Base-by-base conservation (phyloP, 208 protist genomes). In the Trypanosoma mega region DNA sequence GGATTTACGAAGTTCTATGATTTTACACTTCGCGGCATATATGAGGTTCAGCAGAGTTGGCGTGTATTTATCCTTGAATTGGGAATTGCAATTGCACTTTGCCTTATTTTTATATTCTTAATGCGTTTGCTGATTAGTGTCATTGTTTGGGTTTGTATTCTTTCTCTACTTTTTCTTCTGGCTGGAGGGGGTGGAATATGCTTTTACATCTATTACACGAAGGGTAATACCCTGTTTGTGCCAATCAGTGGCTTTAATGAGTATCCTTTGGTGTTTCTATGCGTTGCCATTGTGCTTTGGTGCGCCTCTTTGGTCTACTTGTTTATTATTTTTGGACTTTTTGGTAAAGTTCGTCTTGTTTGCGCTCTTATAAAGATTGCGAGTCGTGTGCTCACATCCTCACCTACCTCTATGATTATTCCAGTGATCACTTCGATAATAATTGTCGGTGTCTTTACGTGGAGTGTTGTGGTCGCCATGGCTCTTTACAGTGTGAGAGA, bases 281-380 rank as follows among this genome's bases (percentile, higher is more conserved):
- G 46, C 20, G 18, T 44, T 26, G 37, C 46, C 37, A 62, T 76
- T 45, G 21, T 77, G 9, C 39, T 73, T 6, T 60, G 48, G 29
- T 29, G 50, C 50, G 0, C 29, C 16, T 31, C 59, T 7, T 1
- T 75, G 1, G 26, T 83, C 5, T 81, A 73, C 41, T 7, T 79
- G 6, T 46, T 73, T 41, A 29, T 76, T 4, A 16, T 93, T 3
- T 12, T 93, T 5, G 76, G 45, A 11, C 20, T 93, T 0, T 69
- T 44, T 16, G 37, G 39, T 23, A 50, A 76, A 52, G 83, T 94
- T 34, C 49, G 48, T 27, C 50, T 85, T 46, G 80, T 77, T 1
- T 84, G 81, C 50, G 52, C 47, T 41, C 71, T 94, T 8, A 71
- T 93, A 14, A 86, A 90, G 41, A 74, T 83, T 27, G 36, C 72